phyloP scores from a whole-genome alignment of 768 basidiomycete genomes.

The Boletus reticuloceps region DNA sequence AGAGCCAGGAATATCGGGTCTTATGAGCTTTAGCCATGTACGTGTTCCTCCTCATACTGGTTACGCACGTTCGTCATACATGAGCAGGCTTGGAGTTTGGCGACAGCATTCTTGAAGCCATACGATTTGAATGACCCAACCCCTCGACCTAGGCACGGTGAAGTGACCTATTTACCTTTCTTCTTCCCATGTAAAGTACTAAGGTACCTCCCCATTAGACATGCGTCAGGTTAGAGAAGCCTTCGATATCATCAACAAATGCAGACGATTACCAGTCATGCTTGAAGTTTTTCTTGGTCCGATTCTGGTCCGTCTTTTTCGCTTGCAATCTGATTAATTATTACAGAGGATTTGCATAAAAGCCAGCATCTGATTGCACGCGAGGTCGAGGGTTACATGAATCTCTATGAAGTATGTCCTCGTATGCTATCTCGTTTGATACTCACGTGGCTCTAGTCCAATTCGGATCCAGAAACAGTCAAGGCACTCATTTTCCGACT shows the following conservation, averaged over 20 bases:
- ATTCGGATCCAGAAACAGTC: constrained; percentile 48
- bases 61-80: constrained; percentile 1
- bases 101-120: constrained; percentile 54
- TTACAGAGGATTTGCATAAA: constrained; percentile 60
- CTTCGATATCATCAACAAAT: constrained; percentile 56
- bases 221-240: constrained; percentile 50
- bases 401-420: constrained; percentile 54
- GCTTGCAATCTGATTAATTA: neutral
- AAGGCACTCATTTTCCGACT: constrained; percentile 56
- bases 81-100: constrained; percentile 59
- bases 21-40: constrained; percentile 65
- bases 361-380: constrained; percentile 54
- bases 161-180: neutral
- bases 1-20: constrained; percentile 60
- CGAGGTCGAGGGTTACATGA: constrained; percentile 61
- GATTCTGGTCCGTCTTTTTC: constrained; percentile 15
- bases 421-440: neutral
- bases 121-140: constrained; percentile 44
- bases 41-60: neutral
- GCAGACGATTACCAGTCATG: constrained; percentile 58
- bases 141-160: constrained; percentile 31
- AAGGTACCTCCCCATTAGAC: constrained; percentile 35
- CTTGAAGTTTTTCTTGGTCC: constrained; percentile 72
- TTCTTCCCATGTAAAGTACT: neutral
- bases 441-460: constrained; percentile 34